These are phyloP conservation scores for Acacia crassicarpa DNA, from an alignment of 306 rosid species.

Conservation along the genomic window DNA sequence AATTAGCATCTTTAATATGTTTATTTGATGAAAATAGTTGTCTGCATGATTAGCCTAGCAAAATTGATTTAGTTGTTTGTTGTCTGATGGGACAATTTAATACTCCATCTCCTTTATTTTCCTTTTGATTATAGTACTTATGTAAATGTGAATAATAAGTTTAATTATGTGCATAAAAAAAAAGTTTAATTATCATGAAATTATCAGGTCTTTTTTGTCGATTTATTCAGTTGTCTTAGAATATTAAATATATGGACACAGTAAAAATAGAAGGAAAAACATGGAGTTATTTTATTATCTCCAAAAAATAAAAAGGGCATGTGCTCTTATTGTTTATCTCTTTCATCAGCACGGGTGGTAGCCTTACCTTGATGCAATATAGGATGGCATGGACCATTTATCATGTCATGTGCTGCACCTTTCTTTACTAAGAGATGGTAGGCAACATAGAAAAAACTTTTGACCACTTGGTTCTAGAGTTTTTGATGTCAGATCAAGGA, in stretches of 20 bases:
- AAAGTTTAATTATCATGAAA: not conserved
- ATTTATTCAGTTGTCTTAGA: not conserved
- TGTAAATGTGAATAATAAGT: not conserved
- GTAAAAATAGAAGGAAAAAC: too few relatives aligned
- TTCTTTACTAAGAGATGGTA: not conserved
- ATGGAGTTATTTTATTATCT: not conserved
- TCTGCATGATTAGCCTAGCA: constrained; percentile 11
- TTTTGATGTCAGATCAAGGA: not conserved
- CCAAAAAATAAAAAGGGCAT: not conserved
- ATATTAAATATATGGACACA: not conserved
- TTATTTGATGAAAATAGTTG: constrained; percentile 7
- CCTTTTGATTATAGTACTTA: not conserved
- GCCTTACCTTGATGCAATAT: not conserved
- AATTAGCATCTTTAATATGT: constrained; percentile 35
- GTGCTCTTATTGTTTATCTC: not conserved
- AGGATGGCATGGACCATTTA: not conserved
- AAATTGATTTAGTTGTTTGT: not conserved
- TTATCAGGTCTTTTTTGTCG: not conserved
- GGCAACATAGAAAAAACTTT: not conserved
- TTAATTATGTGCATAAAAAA: not conserved
- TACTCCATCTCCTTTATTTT: not conserved
- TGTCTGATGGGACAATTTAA: not conserved
- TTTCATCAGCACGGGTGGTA: not conserved
- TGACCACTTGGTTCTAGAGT: not conserved
- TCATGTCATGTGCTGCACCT: not conserved